Evolutionary conservation across 306 rosid genomes (phyloP).

Genomic region (Heteromeles arbutifolia): DNA sequence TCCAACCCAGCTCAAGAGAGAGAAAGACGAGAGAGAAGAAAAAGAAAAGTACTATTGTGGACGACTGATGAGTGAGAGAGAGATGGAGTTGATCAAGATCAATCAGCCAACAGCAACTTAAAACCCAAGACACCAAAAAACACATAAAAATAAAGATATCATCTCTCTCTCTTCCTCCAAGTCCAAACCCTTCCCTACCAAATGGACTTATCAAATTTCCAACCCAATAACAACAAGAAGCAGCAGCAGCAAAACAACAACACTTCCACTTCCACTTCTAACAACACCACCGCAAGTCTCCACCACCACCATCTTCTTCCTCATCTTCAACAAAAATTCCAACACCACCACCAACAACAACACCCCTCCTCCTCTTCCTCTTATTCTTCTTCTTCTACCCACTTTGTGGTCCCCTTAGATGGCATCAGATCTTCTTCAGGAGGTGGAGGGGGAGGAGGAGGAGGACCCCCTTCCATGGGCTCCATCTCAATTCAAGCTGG

Average conservation of each 20-base stretch:
- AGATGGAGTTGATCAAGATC: slow-evolving; percentile 10
- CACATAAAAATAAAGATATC: neutral
- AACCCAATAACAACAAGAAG: slow-evolving; percentile 44
- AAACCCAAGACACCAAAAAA: neutral
- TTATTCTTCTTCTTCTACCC: slow-evolving; percentile 27
- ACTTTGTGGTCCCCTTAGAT: slow-evolving; percentile 61
- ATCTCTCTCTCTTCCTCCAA: neutral
- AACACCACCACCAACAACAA: slow-evolving; percentile 20
- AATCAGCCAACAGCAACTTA: slow-evolving; percentile 7
- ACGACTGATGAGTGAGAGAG: neutral
- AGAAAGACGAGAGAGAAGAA: neutral
- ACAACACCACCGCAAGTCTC: slow-evolving; percentile 17
- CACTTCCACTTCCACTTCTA: neutral
- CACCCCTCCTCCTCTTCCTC: slow-evolving; percentile 20
- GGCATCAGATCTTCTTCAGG: slow-evolving; percentile 34
- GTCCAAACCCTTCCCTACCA: slow-evolving; percentile 39
- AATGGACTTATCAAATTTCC: slow-evolving; percentile 79
- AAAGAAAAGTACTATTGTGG: neutral
- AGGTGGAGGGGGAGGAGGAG: neutral
- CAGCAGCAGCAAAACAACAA: slow-evolving; percentile 16
- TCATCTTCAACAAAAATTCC: slow-evolving; percentile 8
- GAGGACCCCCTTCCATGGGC: slow-evolving; percentile 43
- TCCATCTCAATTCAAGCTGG: slow-evolving; percentile 56
- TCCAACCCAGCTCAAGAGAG: neutral
- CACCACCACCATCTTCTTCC: slow-evolving; percentile 23